phyloP scores from a whole-genome alignment of 2,329 filamentous ascomycete species.

The Pseudogymnoascus sp. region DNA sequence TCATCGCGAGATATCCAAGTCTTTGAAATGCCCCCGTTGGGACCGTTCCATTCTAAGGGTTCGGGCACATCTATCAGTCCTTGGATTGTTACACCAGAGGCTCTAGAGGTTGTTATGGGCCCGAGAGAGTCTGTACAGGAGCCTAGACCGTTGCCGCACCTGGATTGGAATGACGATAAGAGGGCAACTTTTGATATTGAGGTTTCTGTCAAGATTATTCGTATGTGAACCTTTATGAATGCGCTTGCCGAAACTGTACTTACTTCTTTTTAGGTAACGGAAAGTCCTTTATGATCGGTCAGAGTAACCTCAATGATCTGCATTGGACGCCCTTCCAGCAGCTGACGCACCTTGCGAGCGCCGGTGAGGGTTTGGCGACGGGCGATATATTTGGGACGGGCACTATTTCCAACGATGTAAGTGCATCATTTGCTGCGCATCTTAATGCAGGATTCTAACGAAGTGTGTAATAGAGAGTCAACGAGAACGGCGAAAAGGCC shows the following conservation, averaged over 20 bases:
- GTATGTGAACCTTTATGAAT: background rate
- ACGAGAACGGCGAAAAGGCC: background rate
- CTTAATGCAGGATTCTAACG: background rate
- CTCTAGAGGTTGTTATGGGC: conserved; percentile 44
- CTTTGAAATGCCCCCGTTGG: conserved; percentile 52
- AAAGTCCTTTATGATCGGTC: conserved; percentile 27
- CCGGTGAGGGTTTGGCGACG: conserved; percentile 29
- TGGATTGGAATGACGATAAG: conserved; percentile 41
- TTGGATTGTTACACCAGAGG: conserved; percentile 53
- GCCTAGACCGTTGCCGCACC: conserved; percentile 38
- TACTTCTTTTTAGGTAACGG: conserved; percentile 33
- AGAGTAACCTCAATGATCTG: conserved; percentile 27
- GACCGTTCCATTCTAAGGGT: conserved; percentile 53
- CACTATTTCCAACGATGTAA: conserved; percentile 24
- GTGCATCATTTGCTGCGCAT: background rate
- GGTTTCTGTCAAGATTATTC: conserved; percentile 50
- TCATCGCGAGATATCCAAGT: conserved; percentile 52
- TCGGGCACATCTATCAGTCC: conserved; percentile 52
- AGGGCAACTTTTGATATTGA: conserved; percentile 59
- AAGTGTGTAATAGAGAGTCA: background rate
- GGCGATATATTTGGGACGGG: conserved; percentile 36
- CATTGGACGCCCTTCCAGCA: conserved; percentile 34
- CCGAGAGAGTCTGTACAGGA: conserved; percentile 43
- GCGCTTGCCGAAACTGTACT: background rate
- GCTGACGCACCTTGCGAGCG: conserved; percentile 30